Evolutionary conservation across 306 rosid genomes (phyloP), one percentile per base, ranked within the genome.

Genomic region (Casuarina cunninghamiana): DNA sequence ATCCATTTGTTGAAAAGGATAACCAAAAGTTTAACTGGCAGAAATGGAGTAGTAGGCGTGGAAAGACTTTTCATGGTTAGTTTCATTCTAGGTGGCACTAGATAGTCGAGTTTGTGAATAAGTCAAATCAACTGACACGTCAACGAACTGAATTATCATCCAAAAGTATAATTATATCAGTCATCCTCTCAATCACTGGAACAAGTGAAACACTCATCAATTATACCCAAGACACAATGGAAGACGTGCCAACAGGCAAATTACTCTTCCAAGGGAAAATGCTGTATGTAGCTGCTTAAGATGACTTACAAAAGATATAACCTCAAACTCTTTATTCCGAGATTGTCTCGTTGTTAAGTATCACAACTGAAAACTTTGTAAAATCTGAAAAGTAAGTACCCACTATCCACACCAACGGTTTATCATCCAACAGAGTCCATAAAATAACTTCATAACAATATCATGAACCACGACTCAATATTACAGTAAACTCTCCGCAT

Each of bases 131-230:
- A 37, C 49, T 21, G 11, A 67, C 44, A 69, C 60, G 54, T 7
- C 35, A 71, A 42, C 60, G 53, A 57, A 58, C 53, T 50, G 60
- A 51, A 55, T 76, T 19, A 50, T 80, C 73, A 55, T 76, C 60
- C 45, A 71, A 11, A 75, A 75, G 54, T 13, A 26, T 6, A 62
- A 42, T 13, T 6, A n/a, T 53, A n/a, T 21, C 43, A 11, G 50
- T 39, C 71, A 65, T 65, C 49, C 71, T 65, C 32, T 65, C 7
- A 39, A 65, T 0, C 51, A 48, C 5, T 48, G 51, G 51, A 48
- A 48, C 13, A 9, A 10, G 51, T 48, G 51, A 48, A 48, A 10
- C 15, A 48, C 0, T 48, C 11, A 13, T 8, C 51, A 48, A 13
- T 48, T 10, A 8, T 48, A 48, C 3, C 16, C 50, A 17, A 39